phyloP scores from a whole-genome alignment of 176 grass and related monocot genomes.

The Rhipidocladum racemiflorum region DNA sequence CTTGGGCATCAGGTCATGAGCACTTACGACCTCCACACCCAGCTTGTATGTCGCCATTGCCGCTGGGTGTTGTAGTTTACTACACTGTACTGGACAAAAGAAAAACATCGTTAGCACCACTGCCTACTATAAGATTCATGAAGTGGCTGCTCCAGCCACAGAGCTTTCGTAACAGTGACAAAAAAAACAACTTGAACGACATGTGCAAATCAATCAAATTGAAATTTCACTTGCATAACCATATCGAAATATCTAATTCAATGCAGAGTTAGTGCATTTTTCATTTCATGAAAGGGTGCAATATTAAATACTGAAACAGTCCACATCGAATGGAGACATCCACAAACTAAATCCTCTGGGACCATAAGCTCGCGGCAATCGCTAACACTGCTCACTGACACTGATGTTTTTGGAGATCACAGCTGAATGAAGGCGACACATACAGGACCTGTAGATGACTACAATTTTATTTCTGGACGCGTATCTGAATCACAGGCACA shows the following conservation, averaged over 20 bases:
- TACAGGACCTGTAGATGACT: neutral
- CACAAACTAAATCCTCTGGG: neutral
- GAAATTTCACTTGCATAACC: neutral
- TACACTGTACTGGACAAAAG: neutral
- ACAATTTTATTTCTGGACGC: neutral
- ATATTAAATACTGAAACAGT: neutral
- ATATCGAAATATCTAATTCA: neutral
- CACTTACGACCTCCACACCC: conserved; percentile 80
- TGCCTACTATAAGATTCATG: neutral
- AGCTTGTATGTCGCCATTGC: conserved; percentile 64
- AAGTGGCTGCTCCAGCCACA: neutral
- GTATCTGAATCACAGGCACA: neutral
- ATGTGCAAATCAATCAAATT: neutral
- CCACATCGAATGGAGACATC: neutral
- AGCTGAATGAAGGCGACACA: conserved; percentile 26
- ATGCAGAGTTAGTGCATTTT: neutral
- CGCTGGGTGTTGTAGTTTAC: neutral
- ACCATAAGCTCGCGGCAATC: neutral
- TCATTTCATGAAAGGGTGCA: neutral
- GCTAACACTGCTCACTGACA: neutral
- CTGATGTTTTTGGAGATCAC: neutral
- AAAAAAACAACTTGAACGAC: neutral
- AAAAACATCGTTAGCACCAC: neutral
- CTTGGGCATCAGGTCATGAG: conserved; percentile 94
- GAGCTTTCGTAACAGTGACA: neutral